phyloP scores from a whole-genome alignment of 2,329 filamentous ascomycete species.

The Emericellopsis cladophorae region DNA sequence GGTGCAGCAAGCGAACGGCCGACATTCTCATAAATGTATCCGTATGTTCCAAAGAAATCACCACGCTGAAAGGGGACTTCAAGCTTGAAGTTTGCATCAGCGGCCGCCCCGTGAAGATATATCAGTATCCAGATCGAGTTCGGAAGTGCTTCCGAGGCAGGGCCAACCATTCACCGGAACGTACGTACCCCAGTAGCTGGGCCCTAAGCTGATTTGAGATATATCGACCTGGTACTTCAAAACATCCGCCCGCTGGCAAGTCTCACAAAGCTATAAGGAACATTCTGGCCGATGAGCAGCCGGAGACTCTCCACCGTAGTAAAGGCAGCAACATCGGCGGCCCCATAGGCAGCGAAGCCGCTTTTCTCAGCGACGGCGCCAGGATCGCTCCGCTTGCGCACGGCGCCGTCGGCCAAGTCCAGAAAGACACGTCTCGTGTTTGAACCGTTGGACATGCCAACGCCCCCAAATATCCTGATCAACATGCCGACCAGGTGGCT shows the following conservation, averaged over 20 bases:
- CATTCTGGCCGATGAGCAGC: slow-evolving; percentile 72
- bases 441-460: slow-evolving; percentile 12
- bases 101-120: too few species aligned
- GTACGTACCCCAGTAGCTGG: too few species aligned
- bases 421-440: slow-evolving; percentile 60
- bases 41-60: too few species aligned
- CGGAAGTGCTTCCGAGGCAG: too few species aligned
- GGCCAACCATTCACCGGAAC: too few species aligned
- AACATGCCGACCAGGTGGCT: slow-evolving; percentile 67
- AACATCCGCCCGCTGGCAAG: slow-evolving; percentile 48
- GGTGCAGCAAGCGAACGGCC: too few species aligned
- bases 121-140: too few species aligned
- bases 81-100: too few species aligned
- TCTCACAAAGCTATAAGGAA: slow-evolving; percentile 77
- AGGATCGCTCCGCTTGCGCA: slow-evolving; percentile 49
- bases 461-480: slow-evolving; percentile 54
- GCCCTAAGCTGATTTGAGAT: too few species aligned
- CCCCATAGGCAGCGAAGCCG: slow-evolving; percentile 69
- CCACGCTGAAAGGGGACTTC: too few species aligned
- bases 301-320: slow-evolving; percentile 73
- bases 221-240: slow-evolving; percentile 10
- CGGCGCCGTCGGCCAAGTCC: slow-evolving; percentile 53
- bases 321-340: slow-evolving; percentile 70
- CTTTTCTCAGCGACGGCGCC: slow-evolving; percentile 56
- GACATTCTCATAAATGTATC: too few species aligned